Evolutionary conservation across 1,139 yeast species (phyloP).

Genomic region (Trichomonascaceae sp.): DNA sequence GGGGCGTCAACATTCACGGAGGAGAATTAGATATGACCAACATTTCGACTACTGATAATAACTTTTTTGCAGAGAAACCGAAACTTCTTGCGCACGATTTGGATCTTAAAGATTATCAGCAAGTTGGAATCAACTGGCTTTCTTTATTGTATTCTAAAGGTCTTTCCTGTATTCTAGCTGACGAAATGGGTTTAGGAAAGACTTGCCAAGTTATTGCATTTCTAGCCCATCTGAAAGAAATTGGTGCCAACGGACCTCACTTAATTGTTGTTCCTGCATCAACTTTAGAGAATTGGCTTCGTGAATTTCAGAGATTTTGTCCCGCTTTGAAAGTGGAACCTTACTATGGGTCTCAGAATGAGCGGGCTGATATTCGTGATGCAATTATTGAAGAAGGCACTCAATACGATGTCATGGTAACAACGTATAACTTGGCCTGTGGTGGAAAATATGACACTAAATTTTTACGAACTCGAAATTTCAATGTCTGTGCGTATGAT

Average conservation of each 20-base stretch:
- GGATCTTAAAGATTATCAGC: conserved; percentile 79
- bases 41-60: conserved; percentile 26
- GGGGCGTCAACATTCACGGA: conserved; percentile 79
- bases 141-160: conserved; percentile 67
- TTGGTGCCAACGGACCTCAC: conserved; percentile 60
- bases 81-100: conserved; percentile 54
- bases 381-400: conserved; percentile 31
- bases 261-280: conserved; percentile 88
- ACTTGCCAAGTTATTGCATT: conserved; percentile 96
- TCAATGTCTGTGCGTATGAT: conserved; percentile 87
- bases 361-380: conserved; percentile 77
- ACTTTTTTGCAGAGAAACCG: conserved; percentile 70
- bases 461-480: conserved; percentile 65
- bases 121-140: conserved; percentile 94
- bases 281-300: conserved; percentile 92
- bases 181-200: conserved; percentile 97
- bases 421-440: conserved; percentile 88
- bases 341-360: conserved; percentile 81
- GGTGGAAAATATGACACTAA: conserved; percentile 78
- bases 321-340: conserved; percentile 80
- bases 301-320: conserved; percentile 87
- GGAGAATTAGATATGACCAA: conserved; percentile 30
- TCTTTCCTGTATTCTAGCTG: conserved; percentile 90
- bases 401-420: conserved; percentile 86
- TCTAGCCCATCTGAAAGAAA: conserved; percentile 72